Evolutionary conservation across 129 eudicot genomes (phyloP), one percentile per base, ranked within the genome.

Genomic region (Pseudognaphalium luteoalbum): DNA sequence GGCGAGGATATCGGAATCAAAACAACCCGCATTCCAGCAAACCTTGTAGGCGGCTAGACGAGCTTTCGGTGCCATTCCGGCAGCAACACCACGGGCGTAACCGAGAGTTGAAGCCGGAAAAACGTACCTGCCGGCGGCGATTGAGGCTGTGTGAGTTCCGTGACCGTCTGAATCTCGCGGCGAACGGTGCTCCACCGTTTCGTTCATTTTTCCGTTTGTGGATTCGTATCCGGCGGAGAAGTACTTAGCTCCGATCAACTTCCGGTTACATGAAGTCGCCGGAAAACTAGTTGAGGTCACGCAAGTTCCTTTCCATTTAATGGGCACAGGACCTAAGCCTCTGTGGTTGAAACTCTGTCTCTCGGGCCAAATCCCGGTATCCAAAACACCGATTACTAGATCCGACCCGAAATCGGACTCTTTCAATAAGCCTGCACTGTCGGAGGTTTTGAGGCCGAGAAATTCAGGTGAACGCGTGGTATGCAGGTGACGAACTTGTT

Each of bases 41-140:
- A 94, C 98, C 68, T 94, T 94, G 50, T 94, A 94, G 7, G 89
- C 96, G 3, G 98, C 96, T 2, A 94, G 86, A 4, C 97, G 89
- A 28, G 97, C 98, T 74, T 91, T 91, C 0, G 98, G 98, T 1
- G 98, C 98, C 96, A 91, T 89, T 60, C 98, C 98, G 7, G 97
- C 96, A 6, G 98, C 98, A 1, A 91, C 85, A 34, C 98, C 98
- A 37, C 88, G 89, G 3, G 96, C 98, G 69, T 91, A 94, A 4
- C 98, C 98, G 7, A 88, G 84, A 2, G 92, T 88, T 1, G 96
- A 85, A 0, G 98, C 98, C 29, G 97, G 93, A 17, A 86, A 91
- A 0, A 91, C 98, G 66, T 88, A 90, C 84, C 98, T 86, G 0
- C 98, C 98, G 17, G 96, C 98, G 34, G 97, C 93, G 21, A 89